Conservation (phyloP, 495 filamentous ascomycete genomes). For the Penicillium manginii region DNA sequence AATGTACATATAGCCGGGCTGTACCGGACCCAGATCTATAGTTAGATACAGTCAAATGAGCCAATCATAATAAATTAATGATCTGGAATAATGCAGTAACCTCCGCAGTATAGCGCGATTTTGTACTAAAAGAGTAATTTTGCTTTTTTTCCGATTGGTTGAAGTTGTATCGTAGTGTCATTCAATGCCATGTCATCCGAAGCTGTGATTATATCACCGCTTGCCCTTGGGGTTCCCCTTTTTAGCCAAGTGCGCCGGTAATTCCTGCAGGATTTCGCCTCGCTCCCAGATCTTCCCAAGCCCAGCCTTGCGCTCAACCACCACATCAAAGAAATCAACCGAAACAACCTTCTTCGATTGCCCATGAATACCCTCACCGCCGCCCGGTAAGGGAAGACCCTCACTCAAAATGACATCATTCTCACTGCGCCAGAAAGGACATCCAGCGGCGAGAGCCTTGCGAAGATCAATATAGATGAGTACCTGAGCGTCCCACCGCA, state of each 20-base stretch:
- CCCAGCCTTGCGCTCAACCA: conserved; percentile 59
- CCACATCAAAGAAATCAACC: conserved; percentile 50
- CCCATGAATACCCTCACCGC: conserved; percentile 12
- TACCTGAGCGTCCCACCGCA: conserved; percentile 78
- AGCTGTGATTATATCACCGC: conserved; percentile 16
- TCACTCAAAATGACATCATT: conserved; percentile 74
- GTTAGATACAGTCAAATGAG: neutral
- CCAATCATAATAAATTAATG: neutral
- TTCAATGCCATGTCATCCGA: neutral
- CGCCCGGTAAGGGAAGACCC: conserved; percentile 33
- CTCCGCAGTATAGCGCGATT: neutral
- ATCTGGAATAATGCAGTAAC: neutral
- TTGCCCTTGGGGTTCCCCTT: conserved; percentile 40
- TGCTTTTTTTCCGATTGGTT: neutral
- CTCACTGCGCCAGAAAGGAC: conserved; percentile 83
- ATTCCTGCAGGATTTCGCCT: conserved; percentile 60
- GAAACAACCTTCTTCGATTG: conserved; percentile 38
- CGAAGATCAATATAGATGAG: conserved; percentile 79
- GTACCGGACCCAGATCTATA: neutral
- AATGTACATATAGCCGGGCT: neutral
- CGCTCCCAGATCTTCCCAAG: conserved; percentile 69
- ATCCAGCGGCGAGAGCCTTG: conserved; percentile 62
- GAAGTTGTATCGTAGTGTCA: neutral
- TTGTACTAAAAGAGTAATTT: neutral
- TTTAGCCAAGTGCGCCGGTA: conserved; percentile 38